Evolutionary conservation across 495 filamentous ascomycete genomes (phyloP), one percentile per base, ranked within the genome.

Genomic region (Talaromyces trachyspermus): DNA sequence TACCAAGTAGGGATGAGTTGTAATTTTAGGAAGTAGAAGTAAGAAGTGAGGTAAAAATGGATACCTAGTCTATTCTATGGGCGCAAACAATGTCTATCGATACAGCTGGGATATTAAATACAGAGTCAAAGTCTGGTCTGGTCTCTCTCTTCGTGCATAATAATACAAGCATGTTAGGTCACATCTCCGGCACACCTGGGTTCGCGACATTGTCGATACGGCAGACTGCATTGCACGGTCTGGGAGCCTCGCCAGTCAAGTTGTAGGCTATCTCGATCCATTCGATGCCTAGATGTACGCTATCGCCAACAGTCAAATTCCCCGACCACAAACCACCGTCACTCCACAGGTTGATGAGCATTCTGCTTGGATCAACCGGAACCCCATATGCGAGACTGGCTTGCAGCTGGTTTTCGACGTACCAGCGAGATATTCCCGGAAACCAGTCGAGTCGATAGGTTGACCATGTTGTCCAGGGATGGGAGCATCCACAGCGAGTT

Each of bases 231-330:
- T 43, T 30, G 29, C 48, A 49, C 12, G 29, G 38, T 17, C 38
- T 24, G 11, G 35, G 37, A 10, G 24, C 38, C 14, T 42, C 38
- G 17, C 39, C 48, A 1, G 66, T 63, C 0, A 57, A 42, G 33
- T 90, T 90, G 52, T 80, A 90, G 3, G 79, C 73, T 49, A 89
- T 54, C 54, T 89, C 84, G 18, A 89, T 76, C 76, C 82, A 88
- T 56, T 88, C 80, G 22, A 90, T 71, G 53, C 84, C 82, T 53
- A 88, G 60, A 44, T 76, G 75, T 3, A 86, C 83, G 20, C 72
- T 71, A 2, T 75, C 67, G 0, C 69, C 69, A 1, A 76, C 54
- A 7, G 51, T 68, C 83, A 90, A 84, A 50, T 86, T 81, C 1
- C 86, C 86, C 1, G 80, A 76, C 85, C 85, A 90, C 3, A 63